Base-by-base conservation (phyloP, 495 filamentous ascomycete genomes). In the Podospora fimiseda region DNA sequence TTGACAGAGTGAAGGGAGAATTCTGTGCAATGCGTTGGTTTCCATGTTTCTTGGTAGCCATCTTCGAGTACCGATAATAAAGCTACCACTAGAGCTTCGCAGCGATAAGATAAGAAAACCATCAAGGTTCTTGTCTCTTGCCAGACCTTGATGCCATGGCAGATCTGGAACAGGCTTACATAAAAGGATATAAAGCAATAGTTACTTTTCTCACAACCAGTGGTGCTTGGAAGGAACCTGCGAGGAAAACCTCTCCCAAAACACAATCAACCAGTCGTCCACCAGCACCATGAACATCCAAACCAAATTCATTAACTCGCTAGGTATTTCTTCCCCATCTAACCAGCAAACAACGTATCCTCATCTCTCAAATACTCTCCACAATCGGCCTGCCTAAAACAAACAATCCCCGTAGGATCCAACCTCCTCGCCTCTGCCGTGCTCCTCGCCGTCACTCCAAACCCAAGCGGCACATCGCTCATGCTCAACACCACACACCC, bases 321-420 rank as follows among this genome's bases (percentile, higher is more conserved):
- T 22, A 14, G n/a, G n/a, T n/a, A 16, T 27, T 44, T 21, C 36
- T 27, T 46, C 37, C 22, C 33, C 55, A 36, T 50, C 46, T 56
- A 71, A 51, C 71, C 66, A 24, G 76, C 71, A 58, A 81, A 81
- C 13, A 81, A 63, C 14, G 71, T 79, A 58, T 81, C 78, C 58
- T 81, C 81, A 56, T 96, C 92, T 63, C 93, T 79, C 50, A 98
- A 76, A 61, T 94, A 98, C 66, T 96, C 89, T 41, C 93, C 92
- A 62, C 86, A 81, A 74, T 97, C 92, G 1, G 86, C 85, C 68
- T 96, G 89, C 58, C 89, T 73, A 68, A 95, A 95, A 24, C 84
- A 80, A 9, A 85, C 83, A 48, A 95, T 86, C 13, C 84, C 89
- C 1, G 94, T 98, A 0, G 93, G 93, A 43, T 96, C 92, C 49